Base-by-base conservation (phyloP, 768 basidiomycete species). In the Suillus occidentalis region DNA sequence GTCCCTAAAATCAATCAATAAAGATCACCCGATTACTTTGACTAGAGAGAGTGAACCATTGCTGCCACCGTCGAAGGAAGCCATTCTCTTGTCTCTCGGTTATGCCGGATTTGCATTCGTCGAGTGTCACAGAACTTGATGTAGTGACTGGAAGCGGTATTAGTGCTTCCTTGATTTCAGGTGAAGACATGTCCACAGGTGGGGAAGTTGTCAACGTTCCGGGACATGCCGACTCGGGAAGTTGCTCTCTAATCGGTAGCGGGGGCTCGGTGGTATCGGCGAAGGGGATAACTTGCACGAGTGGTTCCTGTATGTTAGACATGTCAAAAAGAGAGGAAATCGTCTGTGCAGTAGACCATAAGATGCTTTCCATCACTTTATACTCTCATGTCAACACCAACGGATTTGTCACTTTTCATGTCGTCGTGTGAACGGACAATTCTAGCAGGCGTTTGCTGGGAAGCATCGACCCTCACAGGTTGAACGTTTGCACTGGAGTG, bases 1-100 rank as follows among this genome's bases (percentile, higher is more conserved):
- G 18, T 59, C 40, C 58, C 58, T 59, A 25, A 25, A 59, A 42
- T 31, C 6, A 37, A 56, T 70, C 69, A 52, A 40, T 52, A 37
- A 42, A 37, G 22, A n/a, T 16, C 22, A 28, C n/a, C 28, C 6
- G 28, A 28, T 60, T 25, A 58, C 34, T 13, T 60, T 60, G 22
- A 28, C 25, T n/a, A 0, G 31, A 34, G 34, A 62, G 4, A 20
- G 31, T 18, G 40, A 59, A 62, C 61, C 61, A 62, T 62, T 56
- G 47, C 47, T 39, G 61, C 61, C 61, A 62, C 12, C 61, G 55
- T 34, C 61, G 61, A 42, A 62, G 61, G 55, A 56, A 62, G n/a
- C 55, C 50, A 39, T 60, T 59, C 31, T 40, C 61, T 39, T 37
- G 50, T 56, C 22, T 59, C 49, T 62, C 61, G 9, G 56, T 62